Evolutionary conservation across 345 rosid genomes (phyloP), one percentile per base, ranked within the genome.

Genomic region (Turnera subulata): DNA sequence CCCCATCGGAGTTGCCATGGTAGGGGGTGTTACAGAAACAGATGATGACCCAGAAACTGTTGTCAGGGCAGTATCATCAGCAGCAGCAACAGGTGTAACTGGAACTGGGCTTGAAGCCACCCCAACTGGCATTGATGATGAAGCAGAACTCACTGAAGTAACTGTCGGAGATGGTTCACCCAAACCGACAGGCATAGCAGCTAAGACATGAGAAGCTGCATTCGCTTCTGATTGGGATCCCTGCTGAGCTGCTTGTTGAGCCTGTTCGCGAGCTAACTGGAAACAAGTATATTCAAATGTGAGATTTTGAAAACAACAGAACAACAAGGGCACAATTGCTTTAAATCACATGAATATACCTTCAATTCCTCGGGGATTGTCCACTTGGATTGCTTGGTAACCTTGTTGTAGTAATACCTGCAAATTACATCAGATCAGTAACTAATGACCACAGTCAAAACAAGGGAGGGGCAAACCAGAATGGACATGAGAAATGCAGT

Each of bases 241-340:
- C 62, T 80, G 81, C 62, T 65, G 71, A 69, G 64, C 79, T 61
- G 76, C 76, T 60, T 66, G 67, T 56, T 78, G 81, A 20, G 97
- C 94, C 58, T 82, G 97, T 73, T 93, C 99, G 55, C 97, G 90
- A 68, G 99, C 99, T 70, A 87, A 73, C 97, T 93, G 82, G 74
- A 80, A 59, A 50, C 56, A 68, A 55, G 35, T 11, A 72, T 53
- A 40, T 57, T 40, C 57, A 64, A 33, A 17, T 20, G 42, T 63
- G 53, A 73, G 32, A 29, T 29, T 29, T 29, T 29, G 5, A 29
- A 29, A 29, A 29, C 35, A 61, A 69, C 66, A 67, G 37, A 63
- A 55, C 59, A 5, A 50, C 23, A 46, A 21, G 66, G 44, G 18
- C 29, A 55, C 16, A 13, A 29, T 20, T 70, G 54, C 20, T 52